These are phyloP conservation scores for Vitis rotundifolia DNA, from an alignment of 164 flowering plant genomes.

Conservation along the genomic window DNA sequence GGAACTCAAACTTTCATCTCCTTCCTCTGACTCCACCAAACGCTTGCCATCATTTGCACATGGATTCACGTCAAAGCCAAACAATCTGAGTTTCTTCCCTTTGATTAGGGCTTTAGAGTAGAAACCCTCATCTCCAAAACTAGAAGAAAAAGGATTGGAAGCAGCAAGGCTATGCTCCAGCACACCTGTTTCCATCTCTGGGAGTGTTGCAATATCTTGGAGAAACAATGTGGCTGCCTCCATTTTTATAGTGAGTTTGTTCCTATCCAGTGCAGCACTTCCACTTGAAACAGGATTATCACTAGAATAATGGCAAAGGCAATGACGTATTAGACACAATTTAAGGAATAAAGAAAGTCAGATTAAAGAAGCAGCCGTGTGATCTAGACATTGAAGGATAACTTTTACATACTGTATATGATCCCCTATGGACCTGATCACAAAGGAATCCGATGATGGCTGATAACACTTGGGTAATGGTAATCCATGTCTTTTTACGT, in stretches of 20 bases:
- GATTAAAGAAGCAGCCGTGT: conserved; percentile 40
- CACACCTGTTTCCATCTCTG: too few species aligned
- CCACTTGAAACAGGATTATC: conserved; percentile 29
- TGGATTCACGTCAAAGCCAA: conserved; percentile 70
- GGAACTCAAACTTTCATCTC: conserved; percentile 66
- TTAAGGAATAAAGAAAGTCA: conserved; percentile 37
- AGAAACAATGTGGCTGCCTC: too few species aligned
- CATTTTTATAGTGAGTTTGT: too few species aligned
- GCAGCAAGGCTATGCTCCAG: conserved; percentile 12
- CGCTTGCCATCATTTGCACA: conserved; percentile 14
- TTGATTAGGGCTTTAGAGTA: conserved; percentile 16
- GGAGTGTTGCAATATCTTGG: too few species aligned
- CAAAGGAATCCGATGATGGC: too few species aligned
- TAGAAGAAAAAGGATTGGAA: conserved; percentile 21
- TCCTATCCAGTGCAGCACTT: neutral
- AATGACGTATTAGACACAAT: conserved; percentile 29
- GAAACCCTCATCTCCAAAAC: conserved; percentile 19
- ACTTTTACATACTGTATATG: too few species aligned
- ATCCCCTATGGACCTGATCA: too few species aligned
- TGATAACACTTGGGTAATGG: too few species aligned
- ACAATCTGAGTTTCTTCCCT: conserved; percentile 62
- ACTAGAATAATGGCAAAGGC: conserved; percentile 34
- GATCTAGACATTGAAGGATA: conserved; percentile 31
- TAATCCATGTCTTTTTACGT: too few species aligned
- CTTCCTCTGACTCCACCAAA: conserved; percentile 18